Percentiles rank a stretch among this genome's conserved stretches.
These are phyloP conservation scores for Mucor racemosus DNA, from an alignment of 371 early-diverging fungal genomes.

Conservation along the genomic window DNA sequence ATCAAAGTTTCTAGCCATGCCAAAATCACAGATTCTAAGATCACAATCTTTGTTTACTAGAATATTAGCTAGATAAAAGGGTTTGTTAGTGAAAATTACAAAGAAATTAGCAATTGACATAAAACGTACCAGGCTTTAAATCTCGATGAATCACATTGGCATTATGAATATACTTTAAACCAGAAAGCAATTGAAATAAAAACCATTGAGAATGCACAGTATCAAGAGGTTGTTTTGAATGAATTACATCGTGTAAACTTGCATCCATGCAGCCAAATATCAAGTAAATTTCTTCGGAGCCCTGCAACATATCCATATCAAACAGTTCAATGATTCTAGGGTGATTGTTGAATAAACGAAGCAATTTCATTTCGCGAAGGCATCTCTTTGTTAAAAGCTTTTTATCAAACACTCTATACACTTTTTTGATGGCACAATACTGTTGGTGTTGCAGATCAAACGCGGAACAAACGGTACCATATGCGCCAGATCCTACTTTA, in stretches of 20 bases:
- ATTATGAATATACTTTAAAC: slow-evolving; percentile 87
- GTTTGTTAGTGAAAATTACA: not conserved
- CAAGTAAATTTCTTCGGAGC: slow-evolving; percentile 51
- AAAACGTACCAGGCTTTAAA: slow-evolving; percentile 72
- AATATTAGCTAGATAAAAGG: slow-evolving; percentile 15
- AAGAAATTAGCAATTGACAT: not conserved
- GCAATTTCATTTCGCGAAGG: slow-evolving; percentile 71
- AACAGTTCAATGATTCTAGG: slow-evolving; percentile 66
- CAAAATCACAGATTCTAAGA: slow-evolving; percentile 75
- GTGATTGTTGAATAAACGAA: slow-evolving; percentile 72
- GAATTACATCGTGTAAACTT: slow-evolving; percentile 88
- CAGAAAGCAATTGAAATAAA: slow-evolving; percentile 83
- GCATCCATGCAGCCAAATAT: slow-evolving; percentile 88
- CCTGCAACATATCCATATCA: slow-evolving; percentile 69
- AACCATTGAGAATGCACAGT: slow-evolving; percentile 89
- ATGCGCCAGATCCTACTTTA: slow-evolving; percentile 15
- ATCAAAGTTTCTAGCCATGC: slow-evolving; percentile 74
- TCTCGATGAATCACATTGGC: slow-evolving; percentile 90
- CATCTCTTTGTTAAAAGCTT: slow-evolving; percentile 67
- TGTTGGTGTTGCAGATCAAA: slow-evolving; percentile 11
- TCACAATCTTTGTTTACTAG: slow-evolving; percentile 16
- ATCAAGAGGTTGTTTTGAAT: slow-evolving; percentile 79
- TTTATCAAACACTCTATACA: slow-evolving; percentile 55
- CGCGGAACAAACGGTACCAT: slow-evolving; percentile 20
- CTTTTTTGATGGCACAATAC: slow-evolving; percentile 21